A percentile compares a stretch with the other conserved stretches of the same genome.
These are phyloP conservation scores for Neonectria faginata DNA, from an alignment of 2,329 filamentous ascomycete genomes.

Conservation along the genomic window DNA sequence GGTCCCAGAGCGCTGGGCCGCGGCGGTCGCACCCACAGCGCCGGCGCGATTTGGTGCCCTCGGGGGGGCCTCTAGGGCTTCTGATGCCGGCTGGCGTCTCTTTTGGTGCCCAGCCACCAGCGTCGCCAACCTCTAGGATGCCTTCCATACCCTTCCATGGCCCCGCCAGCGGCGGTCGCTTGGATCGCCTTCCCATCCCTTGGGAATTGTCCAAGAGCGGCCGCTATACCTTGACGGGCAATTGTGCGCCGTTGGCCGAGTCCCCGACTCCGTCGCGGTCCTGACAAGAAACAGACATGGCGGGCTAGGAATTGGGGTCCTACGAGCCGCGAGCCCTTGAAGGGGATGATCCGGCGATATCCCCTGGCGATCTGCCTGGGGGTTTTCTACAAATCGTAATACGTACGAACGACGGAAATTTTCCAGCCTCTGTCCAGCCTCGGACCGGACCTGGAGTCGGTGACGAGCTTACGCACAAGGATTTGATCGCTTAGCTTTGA, in stretches of 20 bases:
- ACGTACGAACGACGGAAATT: conserved; percentile 10
- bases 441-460: conserved; percentile 16
- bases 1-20: conserved; percentile 37
- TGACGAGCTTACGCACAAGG: conserved; percentile 23
- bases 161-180: conserved; percentile 36
- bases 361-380: conserved; percentile 9
- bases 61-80: conserved; percentile 4
- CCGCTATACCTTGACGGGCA: conserved; percentile 42
- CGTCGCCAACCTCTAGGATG: conserved; percentile 32
- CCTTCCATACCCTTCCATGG: conserved; percentile 43
- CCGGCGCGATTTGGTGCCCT: conserved; percentile 28
- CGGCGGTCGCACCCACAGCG: conserved; percentile 32
- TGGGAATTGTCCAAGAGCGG: conserved; percentile 40
- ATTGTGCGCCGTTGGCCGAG: conserved; percentile 39
- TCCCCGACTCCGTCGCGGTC: conserved; percentile 13
- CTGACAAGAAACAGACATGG: conserved; percentile 7
- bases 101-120: conserved; percentile 28
- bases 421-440: conserved; percentile 13
- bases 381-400: conserved; percentile 3
- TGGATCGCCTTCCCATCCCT: conserved; percentile 38
- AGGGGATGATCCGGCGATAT: conserved; percentile 4
- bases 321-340: conserved; percentile 15
- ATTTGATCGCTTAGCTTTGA: conserved; percentile 26
- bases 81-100: conserved; percentile 23
- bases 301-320: conserved; percentile 19